Base-by-base conservation (phyloP, 1,139 yeast species). In the Magnusiomyces fungicola region DNA sequence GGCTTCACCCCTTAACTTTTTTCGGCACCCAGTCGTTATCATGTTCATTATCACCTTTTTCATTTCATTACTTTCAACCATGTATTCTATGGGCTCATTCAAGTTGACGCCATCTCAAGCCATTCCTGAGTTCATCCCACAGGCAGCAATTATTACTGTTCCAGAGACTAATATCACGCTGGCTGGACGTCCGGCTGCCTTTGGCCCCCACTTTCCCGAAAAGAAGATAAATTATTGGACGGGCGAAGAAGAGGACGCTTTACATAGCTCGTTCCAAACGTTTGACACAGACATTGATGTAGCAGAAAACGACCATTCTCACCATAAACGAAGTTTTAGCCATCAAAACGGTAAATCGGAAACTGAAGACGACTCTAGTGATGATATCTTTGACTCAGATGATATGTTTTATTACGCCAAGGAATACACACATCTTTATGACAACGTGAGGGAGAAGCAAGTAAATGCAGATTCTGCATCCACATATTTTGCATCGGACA, bases 101-200 rank as follows among this genome's bases (percentile, higher is more conserved):
- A 2, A 24, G n/a, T n/a, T n/a, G n/a, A n/a, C n/a, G n/a, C n/a
- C 36, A 5, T 32, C 36, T 3, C 43, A 39, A 5, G 19, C 43
- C 16, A 46, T 50, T 7, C 63, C 65, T 2, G 54, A 57, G 21
- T 52, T 61, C 37, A 55, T 61, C 44, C 65, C 65, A n/a, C 55
- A 59, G 53, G 50, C 59, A 2, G 65, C 63, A 6, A 49, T 58
- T 16, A 53, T 61, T 32, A 53, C 56, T 18, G 53, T 56, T 12
- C 64, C 65, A 4, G 60, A 52, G 25, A 50, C 56, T 18, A 61
- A 61, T 51, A 51, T 59, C 39, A 57, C 63, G 12, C 47, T 61
- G 10, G 58, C 64, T 1, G 69, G 68, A 9, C 52, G 69, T 19
- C 68, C 69, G 2, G 69, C 69, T 3, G 67, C 67, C 25, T 66